A percentile compares a stretch with the other conserved stretches of the same genome.
These are phyloP conservation scores for Betula pendula DNA, from an alignment of 306 rosid genomes.

Conservation along the genomic window DNA sequence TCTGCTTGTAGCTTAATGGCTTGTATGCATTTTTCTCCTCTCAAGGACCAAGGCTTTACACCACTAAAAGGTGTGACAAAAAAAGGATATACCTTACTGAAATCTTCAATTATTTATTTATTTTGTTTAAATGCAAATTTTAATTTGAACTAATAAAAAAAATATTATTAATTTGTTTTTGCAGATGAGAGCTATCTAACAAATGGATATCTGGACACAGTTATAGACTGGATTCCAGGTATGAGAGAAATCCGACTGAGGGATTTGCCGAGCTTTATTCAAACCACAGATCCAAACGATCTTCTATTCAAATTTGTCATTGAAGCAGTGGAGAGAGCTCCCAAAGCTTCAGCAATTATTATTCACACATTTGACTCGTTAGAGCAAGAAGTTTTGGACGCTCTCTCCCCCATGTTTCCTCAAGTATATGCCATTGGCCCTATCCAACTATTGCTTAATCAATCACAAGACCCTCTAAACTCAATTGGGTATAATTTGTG, in stretches of 20 bases:
- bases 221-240: slow-evolving; percentile 26
- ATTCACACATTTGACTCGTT: slow-evolving; percentile 15
- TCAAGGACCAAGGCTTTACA: not conserved
- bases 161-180: not conserved
- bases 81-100: accelerated
- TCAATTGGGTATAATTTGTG: slow-evolving; percentile 10
- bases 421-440: slow-evolving; percentile 16
- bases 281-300: not conserved
- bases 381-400: slow-evolving; percentile 15
- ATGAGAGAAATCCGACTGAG: not conserved
- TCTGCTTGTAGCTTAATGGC: slow-evolving; percentile 1
- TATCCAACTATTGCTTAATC: not conserved
- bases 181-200: slow-evolving; percentile 21
- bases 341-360: not conserved
- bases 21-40: not conserved
- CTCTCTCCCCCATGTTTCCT: slow-evolving; percentile 12
- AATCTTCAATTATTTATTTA: not conserved
- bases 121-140: not conserved
- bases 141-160: not conserved
- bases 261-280: slow-evolving; percentile 10
- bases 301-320: not conserved
- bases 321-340: not conserved
- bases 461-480: not conserved
- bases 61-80: slow-evolving; percentile 16
- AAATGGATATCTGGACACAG: slow-evolving; percentile 16